Evolutionary conservation across 2,329 filamentous ascomycete species (phyloP).

Genomic region (Coniella vitis): DNA sequence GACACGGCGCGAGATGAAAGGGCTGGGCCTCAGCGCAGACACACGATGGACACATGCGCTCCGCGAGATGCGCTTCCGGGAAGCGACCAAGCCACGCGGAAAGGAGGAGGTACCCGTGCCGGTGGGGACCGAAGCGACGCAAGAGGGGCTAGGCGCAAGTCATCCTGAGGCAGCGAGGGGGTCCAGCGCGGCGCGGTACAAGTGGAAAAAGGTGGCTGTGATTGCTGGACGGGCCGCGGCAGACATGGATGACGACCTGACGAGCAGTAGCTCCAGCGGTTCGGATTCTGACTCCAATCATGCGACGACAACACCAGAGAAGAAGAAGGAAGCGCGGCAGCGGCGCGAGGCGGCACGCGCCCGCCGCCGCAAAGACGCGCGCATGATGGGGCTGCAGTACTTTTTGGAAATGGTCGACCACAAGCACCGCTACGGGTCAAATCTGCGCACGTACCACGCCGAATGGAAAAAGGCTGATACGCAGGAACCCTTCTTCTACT

Average conservation of each 20-base stretch:
- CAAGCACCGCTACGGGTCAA: conserved; percentile 83
- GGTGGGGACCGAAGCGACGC: conserved; percentile 18
- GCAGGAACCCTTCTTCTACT: conserved; percentile 87
- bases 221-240: conserved; percentile 67
- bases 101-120: conserved; percentile 18
- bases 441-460: conserved; percentile 72
- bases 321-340: conserved; percentile 31
- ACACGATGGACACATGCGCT: conserved; percentile 66
- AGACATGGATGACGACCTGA: conserved; percentile 43
- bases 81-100: conserved; percentile 39
- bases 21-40: conserved; percentile 60
- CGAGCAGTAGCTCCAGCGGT: conserved; percentile 32
- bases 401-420: conserved; percentile 80
- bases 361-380: conserved; percentile 58
- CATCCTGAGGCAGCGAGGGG: conserved; percentile 15
- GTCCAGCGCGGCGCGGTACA: conserved; percentile 46
- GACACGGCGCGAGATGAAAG: conserved; percentile 61
- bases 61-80: conserved; percentile 48
- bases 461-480: conserved; percentile 75
- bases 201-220: conserved; percentile 69
- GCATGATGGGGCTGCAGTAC: conserved; percentile 79
- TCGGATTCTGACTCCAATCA: conserved; percentile 32
- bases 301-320: conserved; percentile 27
- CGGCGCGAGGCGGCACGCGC: conserved; percentile 43
- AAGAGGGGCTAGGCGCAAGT: conserved; percentile 6